Percentiles rank a stretch among this genome's conserved stretches.
Evolutionary conservation across 1,284 basidiomycete genomes (phyloP).

Genomic region (Agaricales sp.): DNA sequence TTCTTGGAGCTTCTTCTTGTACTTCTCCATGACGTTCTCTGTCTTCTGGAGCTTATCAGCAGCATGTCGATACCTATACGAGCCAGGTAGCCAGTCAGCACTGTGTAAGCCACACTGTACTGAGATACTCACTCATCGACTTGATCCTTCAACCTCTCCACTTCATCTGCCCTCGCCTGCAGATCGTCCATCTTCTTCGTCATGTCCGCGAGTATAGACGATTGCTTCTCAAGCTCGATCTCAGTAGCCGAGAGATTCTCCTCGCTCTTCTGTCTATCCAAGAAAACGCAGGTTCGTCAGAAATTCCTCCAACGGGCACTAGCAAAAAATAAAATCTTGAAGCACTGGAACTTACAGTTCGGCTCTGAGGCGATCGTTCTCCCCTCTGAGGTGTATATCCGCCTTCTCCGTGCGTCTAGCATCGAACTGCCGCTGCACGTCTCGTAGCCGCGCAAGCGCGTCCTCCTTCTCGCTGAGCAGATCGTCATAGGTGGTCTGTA

Average conservation of each 20-base stretch:
- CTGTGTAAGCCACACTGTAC: neutral
- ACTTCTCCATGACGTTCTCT: constrained; percentile 97
- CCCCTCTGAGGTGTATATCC: constrained; percentile 60
- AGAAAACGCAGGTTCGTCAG: constrained; percentile 20
- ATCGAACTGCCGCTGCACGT: constrained; percentile 49
- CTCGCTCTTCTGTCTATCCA: constrained; percentile 76
- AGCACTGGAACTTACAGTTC: constrained; percentile 70
- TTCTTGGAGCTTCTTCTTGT: constrained; percentile 97
- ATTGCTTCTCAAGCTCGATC: constrained; percentile 71
- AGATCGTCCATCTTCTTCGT: constrained; percentile 77
- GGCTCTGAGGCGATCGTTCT: constrained; percentile 68
- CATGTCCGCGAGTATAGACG: constrained; percentile 55
- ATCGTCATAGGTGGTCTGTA: constrained; percentile 68
- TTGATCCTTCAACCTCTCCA: constrained; percentile 78
- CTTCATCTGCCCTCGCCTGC: constrained; percentile 69
- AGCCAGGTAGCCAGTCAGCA: too few species aligned
- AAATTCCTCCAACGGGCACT: too few species aligned
- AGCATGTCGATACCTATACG: constrained; percentile 72
- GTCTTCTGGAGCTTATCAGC: constrained; percentile 88
- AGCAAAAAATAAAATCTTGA: too few species aligned
- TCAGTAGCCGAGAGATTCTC: constrained; percentile 78
- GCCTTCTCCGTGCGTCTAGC: constrained; percentile 52
- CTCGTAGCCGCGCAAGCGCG: constrained; percentile 41
- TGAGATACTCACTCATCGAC: constrained; percentile 75
- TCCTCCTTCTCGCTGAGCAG: constrained; percentile 66